Evolutionary conservation across 139 green algal genomes (phyloP), one percentile per base, ranked within the genome.

Genomic region (Coelastrella sp.): DNA sequence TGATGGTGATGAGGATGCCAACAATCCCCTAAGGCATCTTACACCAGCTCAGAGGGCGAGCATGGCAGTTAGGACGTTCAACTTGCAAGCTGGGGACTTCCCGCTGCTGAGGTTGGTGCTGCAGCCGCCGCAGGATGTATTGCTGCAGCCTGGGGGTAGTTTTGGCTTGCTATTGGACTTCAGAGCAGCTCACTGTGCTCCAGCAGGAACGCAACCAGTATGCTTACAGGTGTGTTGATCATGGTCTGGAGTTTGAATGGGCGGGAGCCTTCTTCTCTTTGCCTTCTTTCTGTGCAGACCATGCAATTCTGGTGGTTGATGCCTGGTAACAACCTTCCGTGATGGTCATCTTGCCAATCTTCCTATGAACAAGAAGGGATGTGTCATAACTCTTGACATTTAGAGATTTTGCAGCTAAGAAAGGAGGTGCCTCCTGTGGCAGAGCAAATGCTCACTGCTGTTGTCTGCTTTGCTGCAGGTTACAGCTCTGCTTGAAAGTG

Each of bases 111-210:
- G 88, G 23, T 25, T 91, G 23, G 57, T 83, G 48, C 48, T 91
- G 67, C 88, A 97, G 87, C 89, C 94, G 0, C 93, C 93, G 2
- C 51, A 92, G 81, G 88, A 94, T 50, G 86, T 82, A 19, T 71
- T 77, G 32, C 86, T 97, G 66, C 90, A 94, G 73, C 91, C 92
- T 0, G 94, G 94, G 0, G 74, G 87, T 48, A 94, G 87, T 0
- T 89, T 97, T 34, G 92, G 89, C 5, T 88, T 92, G 27, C 91
- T 94, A 37, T 68, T 97, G 23, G 92, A 96, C 79, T 92, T 96
- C 41, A 79, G 89, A 5, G 81, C 57, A 32, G 78, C 83, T 37
- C 82, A 87, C n/a, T 57, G 50, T 1, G 45, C 57, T 32, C 2
- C 75, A 53, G 6, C 75, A 30, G 75, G 51, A 11, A 21, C 62